These are phyloP conservation scores for Sclerotinia trifoliorum DNA, from an alignment of 2,329 filamentous ascomycete species.

Conservation along the genomic window DNA sequence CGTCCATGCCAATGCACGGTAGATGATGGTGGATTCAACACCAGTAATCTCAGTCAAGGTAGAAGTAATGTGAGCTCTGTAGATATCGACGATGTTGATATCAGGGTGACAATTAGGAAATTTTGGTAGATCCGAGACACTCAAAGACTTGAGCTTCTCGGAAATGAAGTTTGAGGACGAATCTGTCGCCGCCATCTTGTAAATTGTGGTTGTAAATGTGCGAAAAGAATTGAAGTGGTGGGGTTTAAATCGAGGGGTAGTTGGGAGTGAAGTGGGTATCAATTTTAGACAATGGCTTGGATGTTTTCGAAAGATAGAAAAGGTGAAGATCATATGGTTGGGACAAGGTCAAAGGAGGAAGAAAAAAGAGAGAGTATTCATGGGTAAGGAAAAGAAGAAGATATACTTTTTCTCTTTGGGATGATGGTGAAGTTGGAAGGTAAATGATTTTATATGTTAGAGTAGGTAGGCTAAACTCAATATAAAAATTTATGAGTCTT, in stretches of 20 bases:
- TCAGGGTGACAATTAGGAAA: conserved; percentile 63
- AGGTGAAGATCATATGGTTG: conserved; percentile 8
- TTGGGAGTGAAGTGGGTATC: conserved; percentile 20
- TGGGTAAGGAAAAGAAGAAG: neutral
- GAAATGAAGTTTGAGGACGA: conserved; percentile 21
- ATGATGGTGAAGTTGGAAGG: neutral
- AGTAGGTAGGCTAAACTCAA: too few relatives aligned
- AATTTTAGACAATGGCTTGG: conserved; percentile 7
- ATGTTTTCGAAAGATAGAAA: neutral
- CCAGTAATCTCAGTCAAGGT: conserved; percentile 67
- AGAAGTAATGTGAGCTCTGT: conserved; percentile 72
- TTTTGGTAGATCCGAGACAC: conserved; percentile 32
- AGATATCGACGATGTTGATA: conserved; percentile 75
- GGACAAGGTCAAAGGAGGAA: neutral
- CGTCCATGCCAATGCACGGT: conserved; percentile 76
- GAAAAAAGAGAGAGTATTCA: neutral
- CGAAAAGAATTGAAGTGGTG: conserved; percentile 24
- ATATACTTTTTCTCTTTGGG: neutral
- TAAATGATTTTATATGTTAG: too few relatives aligned
- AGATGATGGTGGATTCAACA: conserved; percentile 69
- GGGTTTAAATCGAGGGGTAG: conserved; percentile 22
- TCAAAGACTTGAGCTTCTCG: conserved; percentile 37
- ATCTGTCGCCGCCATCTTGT: conserved; percentile 34
- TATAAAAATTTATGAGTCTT: neutral
- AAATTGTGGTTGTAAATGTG: conserved; percentile 25